Percentiles rank a stretch among this genome's conserved stretches.
phyloP scores from a whole-genome alignment of 371 early-diverging fungal genomes.

The Circinella minor region DNA sequence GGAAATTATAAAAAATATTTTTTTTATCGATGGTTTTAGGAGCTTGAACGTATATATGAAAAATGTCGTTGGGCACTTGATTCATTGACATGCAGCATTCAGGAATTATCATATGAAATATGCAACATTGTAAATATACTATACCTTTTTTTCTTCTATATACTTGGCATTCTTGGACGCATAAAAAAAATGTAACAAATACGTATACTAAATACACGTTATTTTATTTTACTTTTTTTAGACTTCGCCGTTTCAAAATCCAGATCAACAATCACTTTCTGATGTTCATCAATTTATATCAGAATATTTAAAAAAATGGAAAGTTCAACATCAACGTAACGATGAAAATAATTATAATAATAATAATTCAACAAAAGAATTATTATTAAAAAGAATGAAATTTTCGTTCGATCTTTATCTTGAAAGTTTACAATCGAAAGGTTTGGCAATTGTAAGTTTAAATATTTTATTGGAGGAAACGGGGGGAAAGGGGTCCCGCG shows the following conservation, averaged over 20 bases:
- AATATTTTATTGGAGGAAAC: neutral
- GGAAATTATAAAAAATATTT: no score
- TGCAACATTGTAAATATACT: slow-evolving; percentile 10
- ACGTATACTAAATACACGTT: neutral
- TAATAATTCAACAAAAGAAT: neutral
- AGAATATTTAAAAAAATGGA: slow-evolving; percentile 11
- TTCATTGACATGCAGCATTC: neutral
- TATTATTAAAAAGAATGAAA: neutral
- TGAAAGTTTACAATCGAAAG: slow-evolving; percentile 8
- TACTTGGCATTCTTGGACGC: neutral
- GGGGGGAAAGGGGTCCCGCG: no score
- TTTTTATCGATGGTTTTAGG: neutral
- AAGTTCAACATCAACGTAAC: neutral
- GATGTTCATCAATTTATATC: slow-evolving; percentile 14
- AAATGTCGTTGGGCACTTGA: slow-evolving; percentile 5
- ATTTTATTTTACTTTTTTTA: neutral
- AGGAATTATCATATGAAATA: slow-evolving; percentile 5
- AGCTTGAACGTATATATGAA: slow-evolving; percentile 9
- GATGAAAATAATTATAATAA: neutral
- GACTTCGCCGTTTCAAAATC: slow-evolving; percentile 10
- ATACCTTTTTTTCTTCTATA: no score
- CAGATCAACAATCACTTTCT: slow-evolving; percentile 7
- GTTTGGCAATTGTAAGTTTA: slow-evolving; percentile 14
- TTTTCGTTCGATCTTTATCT: slow-evolving; percentile 11
- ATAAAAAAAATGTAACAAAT: neutral